Evolutionary conservation across 768 basidiomycete species (phyloP), one percentile per base, ranked within the genome.

Genomic region (Auricularia auricula-judae): DNA sequence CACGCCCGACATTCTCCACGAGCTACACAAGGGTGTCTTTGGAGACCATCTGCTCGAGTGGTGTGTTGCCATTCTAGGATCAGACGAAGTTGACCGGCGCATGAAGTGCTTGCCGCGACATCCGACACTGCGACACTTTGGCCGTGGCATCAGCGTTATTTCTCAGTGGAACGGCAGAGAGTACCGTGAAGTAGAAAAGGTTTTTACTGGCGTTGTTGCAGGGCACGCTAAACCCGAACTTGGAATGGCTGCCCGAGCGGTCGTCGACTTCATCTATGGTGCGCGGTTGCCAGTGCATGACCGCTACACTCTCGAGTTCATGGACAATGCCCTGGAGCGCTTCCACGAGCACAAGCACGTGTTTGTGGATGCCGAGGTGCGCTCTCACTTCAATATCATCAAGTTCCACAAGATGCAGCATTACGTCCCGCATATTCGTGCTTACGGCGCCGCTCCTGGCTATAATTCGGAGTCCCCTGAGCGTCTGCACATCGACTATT

Each of bases 1-100:
- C 39, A 78, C 76, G 0, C 74, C 76, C 21, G 71, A 80, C 70
- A 58, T 80, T 29, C 75, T 82, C 16, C 81, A 84, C 66, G 79
- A 81, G 67, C 71, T 82, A 0, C 75, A 81, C 70, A 78, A 82
- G 66, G 81, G 81, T 0, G 65, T 80, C 3, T 78, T 81, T 73
- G 79, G 79, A 62, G 76, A 80, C 60, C 80, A 81, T 61, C 62
- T 78, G 2, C 71, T 75, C 1, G 72, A 69, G 4, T 81, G 80
- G 80, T 72, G 68, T 23, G 54, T 8, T n/a, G 14, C 35, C 3
- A 21, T 69, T 2, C 29, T 67, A 0, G 69, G 68, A 1, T 35
- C 58, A 16, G 62, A 51, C 4, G 69, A 69, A 29, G 7, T 73
- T 4, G 67, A 73, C n/a, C 18, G 42, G 8, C 47, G 63, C 1